These are phyloP conservation scores for Ramaria rubella DNA, from an alignment of 768 basidiomycete species.

Conservation along the genomic window DNA sequence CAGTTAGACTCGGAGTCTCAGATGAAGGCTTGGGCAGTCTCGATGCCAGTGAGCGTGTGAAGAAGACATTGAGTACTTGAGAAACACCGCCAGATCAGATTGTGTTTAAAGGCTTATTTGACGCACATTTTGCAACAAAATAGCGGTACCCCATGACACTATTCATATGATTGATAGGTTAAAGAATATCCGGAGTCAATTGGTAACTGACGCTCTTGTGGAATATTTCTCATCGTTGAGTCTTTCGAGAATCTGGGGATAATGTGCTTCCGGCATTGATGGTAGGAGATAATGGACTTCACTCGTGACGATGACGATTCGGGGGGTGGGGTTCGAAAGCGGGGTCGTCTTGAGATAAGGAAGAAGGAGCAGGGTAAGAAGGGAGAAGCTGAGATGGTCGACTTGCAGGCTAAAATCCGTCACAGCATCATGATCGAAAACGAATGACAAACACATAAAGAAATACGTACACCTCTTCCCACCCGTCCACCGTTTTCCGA, in stretches of 20 bases:
- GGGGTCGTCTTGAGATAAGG: constrained; percentile 38
- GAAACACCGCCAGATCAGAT: neutral
- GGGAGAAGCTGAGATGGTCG: constrained; percentile 36
- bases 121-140: constrained; percentile 5
- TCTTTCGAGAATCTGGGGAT: constrained; percentile 24
- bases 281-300: constrained; percentile 31
- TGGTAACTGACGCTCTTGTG: constrained; percentile 16
- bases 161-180: neutral
- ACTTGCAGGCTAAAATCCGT: constrained; percentile 38
- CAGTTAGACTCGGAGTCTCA: constrained; percentile 25
- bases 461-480: constrained; percentile 41
- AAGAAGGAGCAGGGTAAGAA: constrained; percentile 37
- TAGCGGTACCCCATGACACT: neutral
- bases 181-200: neutral
- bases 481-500: constrained; percentile 34
- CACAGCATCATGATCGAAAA: neutral
- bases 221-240: constrained; percentile 28
- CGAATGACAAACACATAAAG: neutral
- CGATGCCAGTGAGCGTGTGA: constrained; percentile 31
- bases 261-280: constrained; percentile 17
- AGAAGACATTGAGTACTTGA: constrained; percentile 17
- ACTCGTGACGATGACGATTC: constrained; percentile 39
- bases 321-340: constrained; percentile 17
- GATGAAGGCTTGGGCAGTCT: constrained; percentile 17
- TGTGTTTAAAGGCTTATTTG: neutral